Base-by-base conservation (phyloP, 2,329 filamentous ascomycete genomes). In the Cercospora zeina region DNA sequence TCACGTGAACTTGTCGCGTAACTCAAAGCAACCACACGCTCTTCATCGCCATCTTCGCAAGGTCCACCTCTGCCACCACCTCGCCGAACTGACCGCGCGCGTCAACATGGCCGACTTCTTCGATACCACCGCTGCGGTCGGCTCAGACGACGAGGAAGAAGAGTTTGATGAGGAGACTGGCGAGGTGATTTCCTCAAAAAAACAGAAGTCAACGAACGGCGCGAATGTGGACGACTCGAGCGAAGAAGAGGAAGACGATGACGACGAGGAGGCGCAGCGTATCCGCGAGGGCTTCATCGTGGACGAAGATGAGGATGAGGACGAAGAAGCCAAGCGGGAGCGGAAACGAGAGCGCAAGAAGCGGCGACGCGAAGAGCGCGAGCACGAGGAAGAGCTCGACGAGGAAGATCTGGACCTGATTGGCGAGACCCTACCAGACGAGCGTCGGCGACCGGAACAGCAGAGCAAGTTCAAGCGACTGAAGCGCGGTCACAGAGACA, bases 391-490 rank as follows among this genome's bases (percentile, higher is more conserved):
- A 63, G 81, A 81, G 63, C 85, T 99, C 8, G 95, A 97, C 70
- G 93, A 97, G 69, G 95, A 99, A 75, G 95, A 99, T 81, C 78
- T 99, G 62, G 95, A 97, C 74, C 82, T 99, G 60, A 97, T 99
- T 69, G 93, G 92, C 56, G 90, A 96, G 74, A 87, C 88, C 67
- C 86, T 88, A 67, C 87, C 88, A 1, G 89, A 85, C 74, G 85
- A 89, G 70, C 85, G 86, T 19, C 87, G 87, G 70, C 80, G 86
- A 31, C 81, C 87, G 51, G 78, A 87, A 66, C 54, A 59, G 33
- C 87, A 93, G 84, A 88, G 89, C 69, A 96, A 96, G 75, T 96
- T 96, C 82, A 99, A 99, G 78, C 90, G 95, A 42, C 85, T 99
- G 59, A 99, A 97, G 82, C 90, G 91, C 67, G 93, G 95, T 59